phyloP scores from a whole-genome alignment of 495 filamentous ascomycete species.

The Neurospora sp. region DNA sequence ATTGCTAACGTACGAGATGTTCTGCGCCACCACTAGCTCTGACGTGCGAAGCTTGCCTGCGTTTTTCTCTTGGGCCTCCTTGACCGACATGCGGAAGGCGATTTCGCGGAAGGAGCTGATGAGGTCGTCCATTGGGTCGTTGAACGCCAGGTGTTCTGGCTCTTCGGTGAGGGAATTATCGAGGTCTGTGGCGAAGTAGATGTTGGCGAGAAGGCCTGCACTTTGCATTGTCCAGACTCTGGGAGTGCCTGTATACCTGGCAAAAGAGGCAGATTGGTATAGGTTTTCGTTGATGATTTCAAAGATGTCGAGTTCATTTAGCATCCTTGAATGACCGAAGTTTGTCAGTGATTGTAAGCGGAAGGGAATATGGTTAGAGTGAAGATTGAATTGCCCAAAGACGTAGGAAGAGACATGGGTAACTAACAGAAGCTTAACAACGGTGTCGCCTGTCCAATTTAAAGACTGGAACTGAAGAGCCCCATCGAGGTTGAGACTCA shows the following conservation, averaged over 20 bases:
- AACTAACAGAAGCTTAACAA: too few relatives aligned
- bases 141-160: background rate
- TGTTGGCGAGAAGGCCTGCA: background rate
- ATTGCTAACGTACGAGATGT: background rate
- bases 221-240: background rate
- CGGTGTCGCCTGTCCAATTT: too few relatives aligned
- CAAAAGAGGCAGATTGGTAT: background rate
- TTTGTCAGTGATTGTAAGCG: background rate
- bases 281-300: background rate
- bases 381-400: too few relatives aligned
- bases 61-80: background rate
- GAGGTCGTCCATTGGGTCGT: background rate
- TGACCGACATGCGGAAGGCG: background rate
- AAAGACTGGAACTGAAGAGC: too few relatives aligned
- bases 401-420: too few relatives aligned
- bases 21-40: background rate
- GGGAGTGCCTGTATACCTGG: background rate
- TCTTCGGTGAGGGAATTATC: background rate
- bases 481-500: too few relatives aligned
- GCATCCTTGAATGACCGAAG: background rate
- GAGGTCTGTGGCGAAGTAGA: background rate
- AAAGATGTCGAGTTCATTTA: background rate
- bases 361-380: too few relatives aligned
- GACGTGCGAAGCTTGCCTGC: background rate
- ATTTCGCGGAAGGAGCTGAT: background rate